These are phyloP conservation scores for Senecio squalidus DNA, from an alignment of 140 eudicot genomes.

Conservation along the genomic window DNA sequence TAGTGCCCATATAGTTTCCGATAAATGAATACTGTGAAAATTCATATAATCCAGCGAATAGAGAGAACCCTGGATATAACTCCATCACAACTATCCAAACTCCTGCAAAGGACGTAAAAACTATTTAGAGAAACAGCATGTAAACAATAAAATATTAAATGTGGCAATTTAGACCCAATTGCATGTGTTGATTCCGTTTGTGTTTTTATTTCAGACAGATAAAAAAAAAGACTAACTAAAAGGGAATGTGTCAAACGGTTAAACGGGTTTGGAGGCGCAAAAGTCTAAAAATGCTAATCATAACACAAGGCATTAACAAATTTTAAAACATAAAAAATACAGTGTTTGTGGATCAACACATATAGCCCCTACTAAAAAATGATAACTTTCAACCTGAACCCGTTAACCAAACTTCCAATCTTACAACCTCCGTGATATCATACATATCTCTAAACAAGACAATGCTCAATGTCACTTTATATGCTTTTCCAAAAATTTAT, in stretches of 20 bases:
- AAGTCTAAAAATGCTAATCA: not conserved
- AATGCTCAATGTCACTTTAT: not conserved
- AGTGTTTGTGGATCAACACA: not conserved
- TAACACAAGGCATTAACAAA: not conserved
- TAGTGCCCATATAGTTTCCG: constrained; percentile 62
- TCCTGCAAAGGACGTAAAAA: constrained; percentile 36
- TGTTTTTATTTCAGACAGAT: not conserved
- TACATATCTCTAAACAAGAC: not conserved
- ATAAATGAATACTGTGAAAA: constrained; percentile 62
- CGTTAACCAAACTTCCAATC: not conserved
- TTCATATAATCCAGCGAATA: constrained; percentile 69
- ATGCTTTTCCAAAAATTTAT: not conserved
- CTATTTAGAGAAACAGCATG: not conserved
- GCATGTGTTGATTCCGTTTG: not conserved
- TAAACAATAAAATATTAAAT: not conserved
- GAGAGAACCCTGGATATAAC: constrained; percentile 69
- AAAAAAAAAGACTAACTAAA: not conserved
- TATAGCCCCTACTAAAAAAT: not conserved
- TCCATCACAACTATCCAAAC: constrained; percentile 85
- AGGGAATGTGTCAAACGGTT: not conserved
- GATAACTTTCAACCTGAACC: not conserved
- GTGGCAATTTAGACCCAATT: not conserved
- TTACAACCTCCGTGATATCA: not conserved
- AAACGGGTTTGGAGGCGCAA: constrained; percentile 1
- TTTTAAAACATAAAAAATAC: not conserved